Evolutionary conservation across 1,284 basidiomycete genomes (phyloP).

Genomic region (Pterulicium gracile): DNA sequence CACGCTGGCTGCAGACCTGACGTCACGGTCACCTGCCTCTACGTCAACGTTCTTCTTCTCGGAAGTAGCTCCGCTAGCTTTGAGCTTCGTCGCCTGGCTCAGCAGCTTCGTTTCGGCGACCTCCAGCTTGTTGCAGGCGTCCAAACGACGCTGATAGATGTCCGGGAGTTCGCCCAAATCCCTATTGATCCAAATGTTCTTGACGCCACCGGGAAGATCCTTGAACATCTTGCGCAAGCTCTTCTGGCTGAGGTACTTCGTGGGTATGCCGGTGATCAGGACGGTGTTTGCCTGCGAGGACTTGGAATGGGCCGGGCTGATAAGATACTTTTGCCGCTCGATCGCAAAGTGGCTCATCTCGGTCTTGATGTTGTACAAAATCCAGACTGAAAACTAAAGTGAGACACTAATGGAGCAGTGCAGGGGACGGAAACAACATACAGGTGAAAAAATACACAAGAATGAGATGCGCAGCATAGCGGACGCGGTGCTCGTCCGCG

Average conservation of each 20-base stretch:
- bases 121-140: conserved; percentile 75
- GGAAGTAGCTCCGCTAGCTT: conserved; percentile 26
- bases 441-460: conserved; percentile 68
- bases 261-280: conserved; percentile 83
- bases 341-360: conserved; percentile 80
- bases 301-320: conserved; percentile 59
- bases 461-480: conserved; percentile 72
- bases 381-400: conserved; percentile 68
- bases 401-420: not conserved
- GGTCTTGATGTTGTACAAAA: conserved; percentile 69
- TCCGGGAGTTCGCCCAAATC: conserved; percentile 81
- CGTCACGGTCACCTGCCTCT: conserved; percentile 16
- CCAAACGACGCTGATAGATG: conserved; percentile 68
- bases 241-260: conserved; percentile 55
- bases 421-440: conserved; percentile 22
- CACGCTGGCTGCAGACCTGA: conserved; percentile 11
- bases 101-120: conserved; percentile 73
- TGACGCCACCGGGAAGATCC: conserved; percentile 76
- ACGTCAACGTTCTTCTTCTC: conserved; percentile 23
- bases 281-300: conserved; percentile 82
- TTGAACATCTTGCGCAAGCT: conserved; percentile 62
- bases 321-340: conserved; percentile 78
- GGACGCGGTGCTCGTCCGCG: conserved; percentile 29
- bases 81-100: conserved; percentile 61
- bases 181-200: conserved; percentile 85